phyloP scores from a whole-genome alignment of 148 eudicot genomes.

The Rhododendron kiyosumense region DNA sequence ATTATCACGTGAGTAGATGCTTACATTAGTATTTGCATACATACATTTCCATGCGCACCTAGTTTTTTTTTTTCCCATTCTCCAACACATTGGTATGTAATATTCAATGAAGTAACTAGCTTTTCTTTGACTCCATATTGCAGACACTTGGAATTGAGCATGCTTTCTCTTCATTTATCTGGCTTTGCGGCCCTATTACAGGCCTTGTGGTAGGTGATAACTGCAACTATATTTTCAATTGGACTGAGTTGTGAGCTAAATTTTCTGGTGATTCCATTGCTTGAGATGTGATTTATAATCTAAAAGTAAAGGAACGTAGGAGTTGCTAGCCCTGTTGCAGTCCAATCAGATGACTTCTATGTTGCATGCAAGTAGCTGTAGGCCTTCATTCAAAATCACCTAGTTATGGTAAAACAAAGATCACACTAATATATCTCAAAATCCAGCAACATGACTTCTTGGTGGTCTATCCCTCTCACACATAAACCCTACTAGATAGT shows the following conservation, averaged over 20 bases:
- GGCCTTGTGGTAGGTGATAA: slow-evolving; percentile 91
- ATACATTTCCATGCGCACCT: neutral
- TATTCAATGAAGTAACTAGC: slow-evolving; percentile 10
- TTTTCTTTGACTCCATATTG: slow-evolving; percentile 24
- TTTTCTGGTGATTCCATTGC: slow-evolving; percentile 1
- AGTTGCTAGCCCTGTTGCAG: neutral
- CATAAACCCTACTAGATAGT: neutral
- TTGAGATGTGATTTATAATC: neutral
- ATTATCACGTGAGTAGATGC: neutral
- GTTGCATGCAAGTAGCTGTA: neutral
- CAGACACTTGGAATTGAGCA: slow-evolving; percentile 97
- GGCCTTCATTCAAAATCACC: neutral
- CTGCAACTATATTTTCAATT: slow-evolving; percentile 2
- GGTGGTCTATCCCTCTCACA: neutral
- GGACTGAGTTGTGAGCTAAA: neutral
- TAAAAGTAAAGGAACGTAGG: neutral
- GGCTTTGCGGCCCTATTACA: slow-evolving; percentile 99
- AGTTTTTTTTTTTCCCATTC: neutral
- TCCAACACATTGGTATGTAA: neutral
- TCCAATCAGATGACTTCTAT: neutral
- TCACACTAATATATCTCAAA: neutral
- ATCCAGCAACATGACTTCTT: neutral
- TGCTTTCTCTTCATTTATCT: slow-evolving; percentile 95
- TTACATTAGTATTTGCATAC: neutral
- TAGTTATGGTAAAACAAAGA: neutral